These are phyloP conservation scores for Nannizziopsis arthrosporioides DNA, from an alignment of 2,329 filamentous ascomycete genomes.

Conservation along the genomic window DNA sequence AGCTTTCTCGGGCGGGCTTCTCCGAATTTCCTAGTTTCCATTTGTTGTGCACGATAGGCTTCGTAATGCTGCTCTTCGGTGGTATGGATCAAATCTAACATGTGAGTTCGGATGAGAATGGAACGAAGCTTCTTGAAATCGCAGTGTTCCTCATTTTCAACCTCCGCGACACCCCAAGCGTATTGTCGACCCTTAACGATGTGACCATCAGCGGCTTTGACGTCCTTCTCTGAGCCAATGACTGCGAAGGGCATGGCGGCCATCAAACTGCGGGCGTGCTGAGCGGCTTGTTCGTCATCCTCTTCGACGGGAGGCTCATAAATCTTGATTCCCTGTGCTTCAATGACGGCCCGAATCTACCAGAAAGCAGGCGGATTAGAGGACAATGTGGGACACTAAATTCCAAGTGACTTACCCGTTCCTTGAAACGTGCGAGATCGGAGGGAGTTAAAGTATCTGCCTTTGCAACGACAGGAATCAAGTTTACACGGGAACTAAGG, in stretches of 20 bases:
- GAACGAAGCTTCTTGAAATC: constrained; percentile 99
- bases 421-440: constrained; percentile 89
- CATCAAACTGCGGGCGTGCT: constrained; percentile 90
- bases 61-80: constrained; percentile 99
- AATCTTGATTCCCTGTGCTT: constrained; percentile 98
- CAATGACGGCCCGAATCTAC: constrained; percentile 86
- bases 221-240: constrained; percentile 98
- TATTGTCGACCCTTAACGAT: constrained; percentile 99
- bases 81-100: constrained; percentile 99
- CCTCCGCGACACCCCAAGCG: constrained; percentile 97
- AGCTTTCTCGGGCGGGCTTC: constrained; percentile 94
- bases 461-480: constrained; percentile 98
- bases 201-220: constrained; percentile 88
- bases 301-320: constrained; percentile 97
- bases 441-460: constrained; percentile 90
- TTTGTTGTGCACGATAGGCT: constrained; percentile 96
- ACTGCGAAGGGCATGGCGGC: constrained; percentile 97
- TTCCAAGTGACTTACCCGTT: constrained; percentile 53
- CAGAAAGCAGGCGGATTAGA: constrained; percentile 9
- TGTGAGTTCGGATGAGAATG: constrained; percentile 96
- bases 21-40: constrained; percentile 99
- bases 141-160: constrained; percentile 99
- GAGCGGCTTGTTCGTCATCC: constrained; percentile 89
- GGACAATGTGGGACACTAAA: neutral
- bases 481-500: constrained; percentile 91